Base-by-base conservation (phyloP, 805 yeast species). In the Spathaspora boniae region DNA sequence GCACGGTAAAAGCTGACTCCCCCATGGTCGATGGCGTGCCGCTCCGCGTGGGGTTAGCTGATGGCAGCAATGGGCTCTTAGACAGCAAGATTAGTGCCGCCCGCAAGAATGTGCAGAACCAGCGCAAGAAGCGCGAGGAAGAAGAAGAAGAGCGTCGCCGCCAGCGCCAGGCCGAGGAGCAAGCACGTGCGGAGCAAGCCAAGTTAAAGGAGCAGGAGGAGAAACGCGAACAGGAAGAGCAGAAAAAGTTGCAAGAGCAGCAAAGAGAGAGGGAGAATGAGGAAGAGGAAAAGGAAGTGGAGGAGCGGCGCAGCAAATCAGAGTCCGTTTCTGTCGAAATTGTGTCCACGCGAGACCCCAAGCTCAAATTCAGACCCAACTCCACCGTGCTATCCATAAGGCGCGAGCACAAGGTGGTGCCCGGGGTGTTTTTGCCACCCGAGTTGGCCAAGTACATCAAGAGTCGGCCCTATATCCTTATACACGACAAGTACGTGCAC, bases 391-490 rank as follows among this genome's bases (percentile, higher is more conserved):
- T 53, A 12, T 65, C 72, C 6, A 42, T 42, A 9, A 53, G 58
- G 28, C 51, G 57, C 33, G 50, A 60, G 16, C 51, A 54, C 38
- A 53, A 56, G 33, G 59, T 58, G 5, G 42, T 61, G 6, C 40
- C 51, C 8, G 70, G 71, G 3, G 54, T 56, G 3, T 54, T 49
- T 29, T 56, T 82, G 11, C 83, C 86, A 0, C 44, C 47, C 2
- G 80, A 74, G 16, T 54, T 80, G 16, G 64, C 54, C 4, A 68
- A 55, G 32, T 68, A 69, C 32, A 70, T 82, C 17, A 72, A 72
- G 38, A 73, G 72, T 20, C 62, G 84, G 20, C 81, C 89, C 0
- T 79, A 67, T 38, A 57, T 84, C 18, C 66, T 72, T 42, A 72
- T 84, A 29, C 64, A 69, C 12, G 74, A 73, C 44, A 68, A 65